Conservation (phyloP, 805 yeast genomes). For the Metschnikowia dekortorum region DNA sequence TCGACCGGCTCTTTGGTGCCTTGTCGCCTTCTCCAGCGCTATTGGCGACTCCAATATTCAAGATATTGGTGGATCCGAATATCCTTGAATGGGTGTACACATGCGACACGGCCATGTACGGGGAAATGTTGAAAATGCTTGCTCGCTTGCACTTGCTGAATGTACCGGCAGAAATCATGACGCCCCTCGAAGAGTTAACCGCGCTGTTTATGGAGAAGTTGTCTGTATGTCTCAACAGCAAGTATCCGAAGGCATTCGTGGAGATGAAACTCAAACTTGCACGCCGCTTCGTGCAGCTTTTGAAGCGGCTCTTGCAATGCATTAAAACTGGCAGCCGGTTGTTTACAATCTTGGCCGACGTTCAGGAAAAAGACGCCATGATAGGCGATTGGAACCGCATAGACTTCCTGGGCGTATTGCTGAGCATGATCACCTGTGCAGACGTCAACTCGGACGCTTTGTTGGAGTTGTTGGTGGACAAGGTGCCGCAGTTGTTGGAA, state of each 20-base stretch:
- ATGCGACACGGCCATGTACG: constrained; percentile 65
- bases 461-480: constrained; percentile 30
- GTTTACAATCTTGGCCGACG: constrained; percentile 40
- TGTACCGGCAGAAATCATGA: constrained; percentile 53
- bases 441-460: constrained; percentile 26
- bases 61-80: constrained; percentile 47
- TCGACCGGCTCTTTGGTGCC: constrained; percentile 53
- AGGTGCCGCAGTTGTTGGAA: constrained; percentile 29
- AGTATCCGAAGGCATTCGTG: constrained; percentile 48
- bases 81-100: constrained; percentile 59
- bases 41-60: constrained; percentile 59
- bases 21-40: constrained; percentile 49
- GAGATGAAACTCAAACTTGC: constrained; percentile 53
- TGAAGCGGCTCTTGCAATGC: constrained; percentile 52
- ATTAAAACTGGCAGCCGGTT: constrained; percentile 52
- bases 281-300: constrained; percentile 47
- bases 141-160: constrained; percentile 50
- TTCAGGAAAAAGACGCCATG: constrained; percentile 47
- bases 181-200: constrained; percentile 52
- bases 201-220: constrained; percentile 45
- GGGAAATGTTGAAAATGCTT: constrained; percentile 50
- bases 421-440: constrained; percentile 51
- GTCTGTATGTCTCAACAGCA: constrained; percentile 30
- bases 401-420: constrained; percentile 41
- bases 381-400: constrained; percentile 54